Evolutionary conservation across 2,329 filamentous ascomycete species (phyloP), one percentile per base, ranked within the genome.

Genomic region (Fusarium stilboides): DNA sequence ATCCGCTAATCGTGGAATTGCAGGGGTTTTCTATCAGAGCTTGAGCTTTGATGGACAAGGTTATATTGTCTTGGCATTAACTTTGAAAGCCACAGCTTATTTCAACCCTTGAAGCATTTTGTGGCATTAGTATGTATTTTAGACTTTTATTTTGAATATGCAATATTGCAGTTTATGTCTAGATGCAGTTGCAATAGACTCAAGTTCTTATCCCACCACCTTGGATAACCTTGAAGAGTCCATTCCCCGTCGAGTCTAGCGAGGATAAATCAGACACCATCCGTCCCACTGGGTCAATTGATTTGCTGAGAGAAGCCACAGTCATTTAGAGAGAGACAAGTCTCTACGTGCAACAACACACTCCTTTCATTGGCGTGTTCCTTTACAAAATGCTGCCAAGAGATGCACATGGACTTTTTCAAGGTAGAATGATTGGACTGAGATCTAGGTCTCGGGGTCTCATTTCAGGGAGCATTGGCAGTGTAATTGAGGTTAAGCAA

Each of bases 281-380:
- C 28, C 26, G 33, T 50, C 28, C 33, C 58, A 63, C 49, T 44
- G 26, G 60, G 50, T 40, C 51, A 37, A 34, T 24, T 47, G 26
- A 66, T 45, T 67, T 62, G 60, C 40, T 59, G 59, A 64, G 52
- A 51, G 19, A n/a, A 39, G 44, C 31, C 3, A 22, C 42, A 7
- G 15, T 40, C 22, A 61, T 47, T 51, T 20, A 31, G 17, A 40
- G 20, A 42, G 28, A 39, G 28, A 40, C 10, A 50, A 50, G 31
- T 50, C 40, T 60, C 60, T 52, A 44, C 53, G 61, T 65, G 61
- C 60, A 54, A 65, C 53, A 54, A 39, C 46, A 53, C 24, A n/a
- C 53, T 39, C 8, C 36, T 46, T 31, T 39, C 26, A 65, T 65
- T 60, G 54, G 40, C 37, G 46, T 36, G 34, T 54, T 47, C n/a